Percentiles rank a stretch among this genome's conserved stretches.
Evolutionary conservation across 2,329 filamentous ascomycete genomes (phyloP).

Genomic region (Alternaria angustiovoidea): DNA sequence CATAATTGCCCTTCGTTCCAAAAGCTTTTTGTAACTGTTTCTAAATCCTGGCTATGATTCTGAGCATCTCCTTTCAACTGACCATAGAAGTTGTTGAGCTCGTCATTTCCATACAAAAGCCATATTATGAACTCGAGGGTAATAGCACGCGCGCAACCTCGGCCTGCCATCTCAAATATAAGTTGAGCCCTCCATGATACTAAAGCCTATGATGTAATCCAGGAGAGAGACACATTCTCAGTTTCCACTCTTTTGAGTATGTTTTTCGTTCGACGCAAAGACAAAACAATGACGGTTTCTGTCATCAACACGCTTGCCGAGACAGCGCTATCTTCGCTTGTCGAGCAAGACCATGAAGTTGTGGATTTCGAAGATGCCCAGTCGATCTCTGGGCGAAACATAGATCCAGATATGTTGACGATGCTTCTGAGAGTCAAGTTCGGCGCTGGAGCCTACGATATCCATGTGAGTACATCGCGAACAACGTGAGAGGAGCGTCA

Average conservation of each 20-base stretch:
- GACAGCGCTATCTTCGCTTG: not conserved
- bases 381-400: constrained; percentile 19
- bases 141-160: constrained; percentile 8
- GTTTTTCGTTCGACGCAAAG: no score
- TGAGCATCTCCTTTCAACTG: not conserved
- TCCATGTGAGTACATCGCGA: constrained; percentile 3
- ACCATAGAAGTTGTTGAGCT: constrained; percentile 7
- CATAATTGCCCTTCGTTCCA: constrained; percentile 35
- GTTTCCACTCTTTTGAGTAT: no score
- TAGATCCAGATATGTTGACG: constrained; percentile 15
- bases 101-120: constrained; percentile 29
- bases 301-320: not conserved
- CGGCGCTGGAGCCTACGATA: constrained; percentile 15
- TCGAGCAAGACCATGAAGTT: not conserved
- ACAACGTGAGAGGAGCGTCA: not conserved
- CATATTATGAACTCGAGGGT: constrained; percentile 35
- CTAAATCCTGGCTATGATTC: constrained; percentile 22
- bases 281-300: no score
- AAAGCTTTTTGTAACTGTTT: constrained; percentile 35
- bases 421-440: constrained; percentile 19
- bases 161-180: no score
- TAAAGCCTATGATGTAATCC: no score
- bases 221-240: no score
- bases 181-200: no score
- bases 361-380: constrained; percentile 3